Evolutionary conservation across 1,139 yeast species (phyloP).

Genomic region (Suhomyces coccinellae): DNA sequence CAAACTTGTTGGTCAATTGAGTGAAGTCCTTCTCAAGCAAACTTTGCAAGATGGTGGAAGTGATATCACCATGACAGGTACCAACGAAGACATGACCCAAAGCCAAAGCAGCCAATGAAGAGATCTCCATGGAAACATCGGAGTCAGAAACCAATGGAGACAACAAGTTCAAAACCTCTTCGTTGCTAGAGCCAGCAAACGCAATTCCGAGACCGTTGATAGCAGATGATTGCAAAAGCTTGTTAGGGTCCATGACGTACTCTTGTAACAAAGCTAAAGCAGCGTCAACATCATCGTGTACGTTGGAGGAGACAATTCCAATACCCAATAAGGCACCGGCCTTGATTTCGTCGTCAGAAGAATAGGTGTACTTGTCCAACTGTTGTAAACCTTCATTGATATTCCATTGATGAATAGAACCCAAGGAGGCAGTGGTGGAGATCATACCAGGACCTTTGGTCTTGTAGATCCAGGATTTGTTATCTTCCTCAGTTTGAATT

Average conservation of each 20-base stretch:
- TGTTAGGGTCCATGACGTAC: slow-evolving; percentile 55
- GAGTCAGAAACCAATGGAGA: slow-evolving; percentile 88
- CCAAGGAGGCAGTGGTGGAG: slow-evolving; percentile 92
- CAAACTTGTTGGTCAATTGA: slow-evolving; percentile 83
- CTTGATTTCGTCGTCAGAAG: slow-evolving; percentile 82
- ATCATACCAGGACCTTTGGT: slow-evolving; percentile 92
- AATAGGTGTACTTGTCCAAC: slow-evolving; percentile 84
- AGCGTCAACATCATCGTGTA: slow-evolving; percentile 94
- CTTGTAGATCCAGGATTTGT: slow-evolving; percentile 83
- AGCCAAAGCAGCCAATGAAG: slow-evolving; percentile 86
- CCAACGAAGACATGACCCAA: slow-evolving; percentile 96
- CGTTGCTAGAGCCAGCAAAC: slow-evolving; percentile 91
- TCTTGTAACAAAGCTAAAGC: slow-evolving; percentile 85
- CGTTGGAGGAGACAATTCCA: slow-evolving; percentile 92
- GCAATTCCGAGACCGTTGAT: slow-evolving; percentile 92
- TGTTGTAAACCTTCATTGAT: slow-evolving; percentile 84
- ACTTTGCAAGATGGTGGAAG: slow-evolving; percentile 87
- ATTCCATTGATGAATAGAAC: slow-evolving; percentile 91
- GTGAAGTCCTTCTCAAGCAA: slow-evolving; percentile 78
- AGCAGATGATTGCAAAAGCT: slow-evolving; percentile 72
- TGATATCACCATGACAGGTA: slow-evolving; percentile 91
- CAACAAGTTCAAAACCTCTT: slow-evolving; percentile 73
- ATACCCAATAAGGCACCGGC: slow-evolving; percentile 97
- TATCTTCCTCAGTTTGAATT: slow-evolving; percentile 70
- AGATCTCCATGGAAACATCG: slow-evolving; percentile 70